phyloP scores from a whole-genome alignment of 2,329 filamentous ascomycete species.

The Fusarium phyllophilum region DNA sequence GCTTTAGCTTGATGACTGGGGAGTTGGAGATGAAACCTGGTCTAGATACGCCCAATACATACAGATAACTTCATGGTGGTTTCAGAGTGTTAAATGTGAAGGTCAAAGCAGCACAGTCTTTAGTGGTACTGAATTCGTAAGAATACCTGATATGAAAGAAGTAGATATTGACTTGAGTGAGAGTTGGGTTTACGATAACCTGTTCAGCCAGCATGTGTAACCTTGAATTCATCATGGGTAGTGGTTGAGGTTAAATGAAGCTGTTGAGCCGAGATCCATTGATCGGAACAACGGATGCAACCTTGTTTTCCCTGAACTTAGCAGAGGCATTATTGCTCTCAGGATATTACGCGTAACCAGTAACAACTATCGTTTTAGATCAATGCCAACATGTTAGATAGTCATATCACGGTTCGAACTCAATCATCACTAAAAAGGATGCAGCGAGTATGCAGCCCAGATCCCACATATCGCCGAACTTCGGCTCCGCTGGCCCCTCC shows the following conservation, averaged over 20 bases:
- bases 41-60: constrained; percentile 30
- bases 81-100: neutral
- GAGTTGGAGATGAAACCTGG: constrained; percentile 22
- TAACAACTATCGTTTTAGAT: neutral
- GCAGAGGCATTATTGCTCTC: neutral
- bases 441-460: neutral
- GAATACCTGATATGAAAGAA: neutral
- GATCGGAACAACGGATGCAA: constrained; percentile 21
- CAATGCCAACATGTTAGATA: neutral
- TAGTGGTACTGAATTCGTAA: neutral
- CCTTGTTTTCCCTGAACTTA: neutral
- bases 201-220: neutral
- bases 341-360: neutral
- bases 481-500: constrained; percentile 15
- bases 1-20: constrained; percentile 19
- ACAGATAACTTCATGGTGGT: constrained; percentile 14
- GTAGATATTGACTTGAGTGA: neutral
- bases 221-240: neutral
- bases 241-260: constrained; percentile 20
- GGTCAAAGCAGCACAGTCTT: neutral
- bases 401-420: neutral
- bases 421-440: neutral
- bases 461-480: constrained; percentile 11
- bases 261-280: constrained; percentile 20
- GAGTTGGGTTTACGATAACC: neutral